phyloP scores from a whole-genome alignment of 352 stramenopile species.

The Pythium rhizo-oryzae region DNA sequence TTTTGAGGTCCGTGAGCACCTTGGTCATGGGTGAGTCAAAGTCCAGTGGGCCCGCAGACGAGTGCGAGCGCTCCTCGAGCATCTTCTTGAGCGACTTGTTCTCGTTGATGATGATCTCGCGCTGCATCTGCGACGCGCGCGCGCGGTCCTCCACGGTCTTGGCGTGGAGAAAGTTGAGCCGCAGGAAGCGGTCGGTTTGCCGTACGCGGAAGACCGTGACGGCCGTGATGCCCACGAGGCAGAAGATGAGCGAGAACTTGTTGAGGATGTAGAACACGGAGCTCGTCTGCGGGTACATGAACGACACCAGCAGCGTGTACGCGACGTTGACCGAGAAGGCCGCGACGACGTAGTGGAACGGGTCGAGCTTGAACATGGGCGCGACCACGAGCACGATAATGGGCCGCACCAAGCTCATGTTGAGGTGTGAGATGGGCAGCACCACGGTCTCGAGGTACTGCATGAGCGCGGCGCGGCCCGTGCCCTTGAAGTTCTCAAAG shows the following conservation, averaged over 20 bases:
- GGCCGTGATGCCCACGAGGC: constrained; percentile 50
- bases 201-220: constrained; percentile 69
- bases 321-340: constrained; percentile 65
- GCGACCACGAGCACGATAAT: constrained; percentile 62
- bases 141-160: constrained; percentile 73
- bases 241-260: constrained; percentile 77
- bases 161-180: constrained; percentile 76
- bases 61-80: constrained; percentile 58
- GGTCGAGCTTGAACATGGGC: constrained; percentile 75
- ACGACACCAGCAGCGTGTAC: constrained; percentile 64
- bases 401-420: constrained; percentile 68
- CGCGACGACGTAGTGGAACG: constrained; percentile 71
- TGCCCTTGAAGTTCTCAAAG: constrained; percentile 60
- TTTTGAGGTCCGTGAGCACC: constrained; percentile 77
- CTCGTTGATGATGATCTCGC: constrained; percentile 84
- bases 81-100: constrained; percentile 87
- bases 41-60: constrained; percentile 49
- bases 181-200: constrained; percentile 75
- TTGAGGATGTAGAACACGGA: constrained; percentile 65
- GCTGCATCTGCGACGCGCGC: constrained; percentile 65
- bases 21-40: constrained; percentile 85
- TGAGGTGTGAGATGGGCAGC: constrained; percentile 67
- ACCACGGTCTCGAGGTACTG: constrained; percentile 62
- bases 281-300: constrained; percentile 62
- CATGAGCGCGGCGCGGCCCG: constrained; percentile 42